Evolutionary conservation across 2,329 filamentous ascomycete species (phyloP), one percentile per base, ranked within the genome.

Genomic region (Aureobasidium namibiae): DNA sequence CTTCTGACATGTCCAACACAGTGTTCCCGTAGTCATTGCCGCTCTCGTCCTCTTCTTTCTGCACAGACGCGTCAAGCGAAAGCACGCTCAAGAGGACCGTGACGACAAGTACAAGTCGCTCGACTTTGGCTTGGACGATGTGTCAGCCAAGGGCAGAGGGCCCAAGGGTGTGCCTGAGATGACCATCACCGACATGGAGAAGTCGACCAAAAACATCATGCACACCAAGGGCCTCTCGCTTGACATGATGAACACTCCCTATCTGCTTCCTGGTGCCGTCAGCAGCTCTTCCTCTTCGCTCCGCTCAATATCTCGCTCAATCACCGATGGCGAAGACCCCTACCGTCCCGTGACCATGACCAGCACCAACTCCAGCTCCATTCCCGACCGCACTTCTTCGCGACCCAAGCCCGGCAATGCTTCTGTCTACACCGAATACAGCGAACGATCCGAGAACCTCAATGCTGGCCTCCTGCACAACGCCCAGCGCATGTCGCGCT

Each of bases 71-170:
- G 88, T 90, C 67, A 75, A 89, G 39, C 84, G 82, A 70, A 90
- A 84, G 67, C 79, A 90, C 63, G 78, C 79, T 59, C 76, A 80
- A 61, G 94, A 99, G 74, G 94, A 99, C 74, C 80, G 82, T 18
- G 84, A 88, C 63, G 92, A 96, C 72, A 89, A 90, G 65, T 90
- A 95, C 73, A 92, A 88, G 69, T 94, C 90, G 0, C 81, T 97
- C 69, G 94, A 99, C 72, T 99, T 96, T 70, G 94, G 94, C 36
- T 74, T 96, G 69, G 90, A 87, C 60, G 72, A 76, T 7, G 49
- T 34, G 13, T 57, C 61, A 1, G 49, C 61, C 29, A 63, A 64
- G 42, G 69, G 68, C 41, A 80, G 77, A 64, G 77, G 77, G 38
- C 65, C 61, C 54, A 72, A 69, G 64, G 69, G 70, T 21, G 67